A percentile compares a stretch with the other conserved stretches of the same genome.
These are phyloP conservation scores for Nakaseomyces delphensis DNA, from an alignment of 1,139 yeast species.

Conservation along the genomic window DNA sequence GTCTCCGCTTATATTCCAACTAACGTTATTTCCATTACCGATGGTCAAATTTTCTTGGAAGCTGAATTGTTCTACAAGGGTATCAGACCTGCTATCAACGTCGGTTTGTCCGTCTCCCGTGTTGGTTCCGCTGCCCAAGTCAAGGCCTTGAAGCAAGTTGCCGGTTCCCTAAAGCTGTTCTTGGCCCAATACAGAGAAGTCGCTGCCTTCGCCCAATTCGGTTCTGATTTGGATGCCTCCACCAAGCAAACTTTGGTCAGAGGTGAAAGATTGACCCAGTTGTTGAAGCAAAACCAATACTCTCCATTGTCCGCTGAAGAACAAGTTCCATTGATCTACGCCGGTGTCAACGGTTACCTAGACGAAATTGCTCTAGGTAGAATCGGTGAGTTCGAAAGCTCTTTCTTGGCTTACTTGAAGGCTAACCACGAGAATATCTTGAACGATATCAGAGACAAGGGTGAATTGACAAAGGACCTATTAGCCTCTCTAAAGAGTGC, in stretches of 20 bases:
- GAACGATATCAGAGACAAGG: constrained; percentile 76
- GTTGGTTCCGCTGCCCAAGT: constrained; percentile 99
- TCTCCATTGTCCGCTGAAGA: constrained; percentile 96
- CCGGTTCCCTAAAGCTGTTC: constrained; percentile 99
- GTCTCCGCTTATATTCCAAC: constrained; percentile 97
- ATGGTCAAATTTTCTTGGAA: constrained; percentile 97
- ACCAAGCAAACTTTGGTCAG: constrained; percentile 98
- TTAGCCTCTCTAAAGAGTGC: constrained; percentile 83
- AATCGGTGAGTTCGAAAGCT: constrained; percentile 85
- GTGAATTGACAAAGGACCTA: constrained; percentile 83
- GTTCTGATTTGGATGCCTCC: constrained; percentile 99
- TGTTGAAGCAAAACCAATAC: constrained; percentile 97
- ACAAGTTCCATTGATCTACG: constrained; percentile 97
- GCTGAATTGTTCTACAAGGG: constrained; percentile 99
- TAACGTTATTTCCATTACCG: constrained; percentile 94
- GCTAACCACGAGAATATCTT: constrained; percentile 80
- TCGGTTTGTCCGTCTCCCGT: constrained; percentile 99
- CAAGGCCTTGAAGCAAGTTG: constrained; percentile 99
- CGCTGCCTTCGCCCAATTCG: constrained; percentile 99
- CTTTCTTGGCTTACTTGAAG: constrained; percentile 86
- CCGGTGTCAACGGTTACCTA: constrained; percentile 99
- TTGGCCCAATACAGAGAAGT: constrained; percentile 99
- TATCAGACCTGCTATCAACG: constrained; percentile 99
- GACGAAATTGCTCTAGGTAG: constrained; percentile 79
- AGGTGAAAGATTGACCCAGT: constrained; percentile 99